Percentiles rank a stretch among this genome's conserved stretches.
Evolutionary conservation across 106 monocot species (phyloP).

Genomic region (Dioscorea dumetorum): DNA sequence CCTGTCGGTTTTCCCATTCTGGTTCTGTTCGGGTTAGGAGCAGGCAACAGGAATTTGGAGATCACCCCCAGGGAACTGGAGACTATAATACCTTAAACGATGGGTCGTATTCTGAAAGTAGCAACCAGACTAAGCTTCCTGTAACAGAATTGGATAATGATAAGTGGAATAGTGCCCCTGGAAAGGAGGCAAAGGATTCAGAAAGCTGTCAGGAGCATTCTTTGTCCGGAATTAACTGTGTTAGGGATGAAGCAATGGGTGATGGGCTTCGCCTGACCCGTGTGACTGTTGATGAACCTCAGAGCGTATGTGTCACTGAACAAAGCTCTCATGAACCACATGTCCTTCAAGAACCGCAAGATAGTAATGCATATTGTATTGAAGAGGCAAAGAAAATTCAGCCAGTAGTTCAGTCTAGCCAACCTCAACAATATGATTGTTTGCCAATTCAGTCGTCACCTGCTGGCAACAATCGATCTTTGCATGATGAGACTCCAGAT

Average conservation of each 20-base stretch:
- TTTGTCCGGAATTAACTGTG: neutral
- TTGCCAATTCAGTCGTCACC: conserved; percentile 4
- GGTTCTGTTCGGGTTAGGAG: conserved; percentile 20
- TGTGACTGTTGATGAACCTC: too few species aligned
- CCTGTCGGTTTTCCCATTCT: conserved; percentile 58
- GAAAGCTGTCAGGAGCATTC: conserved; percentile 4
- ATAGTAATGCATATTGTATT: neutral
- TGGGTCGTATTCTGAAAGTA: neutral
- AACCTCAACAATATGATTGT: conserved; percentile 5
- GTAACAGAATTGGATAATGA: neutral
- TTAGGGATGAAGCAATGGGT: neutral
- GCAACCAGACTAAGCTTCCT: conserved; percentile 2
- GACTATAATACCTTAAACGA: conserved; percentile 10
- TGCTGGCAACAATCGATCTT: conserved; percentile 1
- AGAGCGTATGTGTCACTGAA: too few species aligned
- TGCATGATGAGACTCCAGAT: neutral
- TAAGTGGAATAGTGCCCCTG: neutral
- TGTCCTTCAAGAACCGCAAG: conserved; percentile 3
- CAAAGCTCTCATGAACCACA: conserved; percentile 4
- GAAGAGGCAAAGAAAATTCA: conserved; percentile 3
- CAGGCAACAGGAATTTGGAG: conserved; percentile 24
- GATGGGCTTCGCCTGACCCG: too few species aligned
- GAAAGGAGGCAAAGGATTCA: conserved; percentile 16
- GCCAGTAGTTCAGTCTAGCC: conserved; percentile 1
- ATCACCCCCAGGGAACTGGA: conserved; percentile 14